Evolutionary conservation across 2,329 filamentous ascomycete genomes (phyloP).

Genomic region (Colletotrichum agaves): DNA sequence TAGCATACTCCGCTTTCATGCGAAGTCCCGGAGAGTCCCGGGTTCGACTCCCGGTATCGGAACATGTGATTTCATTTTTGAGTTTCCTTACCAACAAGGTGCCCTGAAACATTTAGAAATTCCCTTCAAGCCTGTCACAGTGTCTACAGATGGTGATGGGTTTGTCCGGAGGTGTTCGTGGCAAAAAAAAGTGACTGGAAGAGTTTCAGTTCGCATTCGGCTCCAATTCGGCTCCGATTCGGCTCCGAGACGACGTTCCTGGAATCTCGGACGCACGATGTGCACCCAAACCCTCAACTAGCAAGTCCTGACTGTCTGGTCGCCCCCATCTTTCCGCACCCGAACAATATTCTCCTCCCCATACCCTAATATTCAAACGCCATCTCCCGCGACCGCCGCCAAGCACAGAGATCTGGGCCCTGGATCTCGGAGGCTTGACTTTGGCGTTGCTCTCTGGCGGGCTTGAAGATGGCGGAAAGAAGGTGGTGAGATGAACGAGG

Average conservation of each 20-base stretch:
- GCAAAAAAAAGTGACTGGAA: too few species aligned
- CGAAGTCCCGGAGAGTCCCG: slow-evolving; percentile 7
- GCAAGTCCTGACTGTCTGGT: neutral
- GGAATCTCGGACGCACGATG: too few species aligned
- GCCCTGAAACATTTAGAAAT: too few species aligned
- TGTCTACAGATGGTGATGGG: too few species aligned
- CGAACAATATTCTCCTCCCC: neutral
- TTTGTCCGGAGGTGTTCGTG: too few species aligned
- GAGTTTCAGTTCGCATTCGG: neutral
- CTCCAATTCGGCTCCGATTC: too few species aligned
- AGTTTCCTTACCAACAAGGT: neutral
- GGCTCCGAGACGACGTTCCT: too few species aligned
- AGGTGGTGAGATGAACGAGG: neutral
- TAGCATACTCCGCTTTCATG: slow-evolving; percentile 25
- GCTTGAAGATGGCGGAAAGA: neutral
- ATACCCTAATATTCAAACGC: neutral
- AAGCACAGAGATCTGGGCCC: neutral
- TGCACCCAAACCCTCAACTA: neutral
- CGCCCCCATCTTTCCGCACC: neutral
- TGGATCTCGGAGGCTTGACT: neutral
- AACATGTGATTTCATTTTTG: neutral
- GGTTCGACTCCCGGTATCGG: slow-evolving; percentile 18
- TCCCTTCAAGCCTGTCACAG: too few species aligned
- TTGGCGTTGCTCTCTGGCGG: neutral
- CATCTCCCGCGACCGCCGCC: neutral